Conservation (phyloP, 2,329 filamentous ascomycete genomes). For the Mariannaea elegans region DNA sequence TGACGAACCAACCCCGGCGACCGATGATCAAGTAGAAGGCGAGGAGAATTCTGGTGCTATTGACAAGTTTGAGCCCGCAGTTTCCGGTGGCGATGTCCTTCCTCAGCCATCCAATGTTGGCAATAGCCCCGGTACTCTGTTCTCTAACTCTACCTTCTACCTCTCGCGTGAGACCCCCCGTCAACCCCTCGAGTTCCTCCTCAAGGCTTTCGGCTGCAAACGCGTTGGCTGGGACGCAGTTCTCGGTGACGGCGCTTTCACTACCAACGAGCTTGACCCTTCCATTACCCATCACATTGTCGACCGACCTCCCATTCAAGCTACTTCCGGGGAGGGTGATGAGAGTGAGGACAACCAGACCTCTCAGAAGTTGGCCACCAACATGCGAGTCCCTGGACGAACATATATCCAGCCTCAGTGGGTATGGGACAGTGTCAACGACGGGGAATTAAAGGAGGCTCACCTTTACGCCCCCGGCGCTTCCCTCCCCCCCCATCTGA, state of each 20-base stretch:
- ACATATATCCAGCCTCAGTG: slow-evolving; percentile 97
- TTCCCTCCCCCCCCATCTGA: slow-evolving; percentile 90
- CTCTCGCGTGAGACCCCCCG: slow-evolving; percentile 93
- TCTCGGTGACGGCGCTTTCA: slow-evolving; percentile 91
- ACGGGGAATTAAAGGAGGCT: slow-evolving; percentile 84
- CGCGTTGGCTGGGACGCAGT: slow-evolving; percentile 94
- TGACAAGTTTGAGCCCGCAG: slow-evolving; percentile 90
- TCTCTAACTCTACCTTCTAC: slow-evolving; percentile 89
- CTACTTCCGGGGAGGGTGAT: slow-evolving; percentile 58
- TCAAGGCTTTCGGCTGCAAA: slow-evolving; percentile 95
- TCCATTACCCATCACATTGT: slow-evolving; percentile 96
- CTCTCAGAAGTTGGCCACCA: slow-evolving; percentile 64
- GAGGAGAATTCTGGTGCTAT: slow-evolving; percentile 70
- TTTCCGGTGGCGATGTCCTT: slow-evolving; percentile 84
- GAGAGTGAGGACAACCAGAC: slow-evolving; percentile 69
- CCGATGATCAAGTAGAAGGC: slow-evolving; percentile 53
- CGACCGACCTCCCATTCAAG: slow-evolving; percentile 82
- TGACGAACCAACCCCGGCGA: slow-evolving; percentile 50
- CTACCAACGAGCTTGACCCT: slow-evolving; percentile 85
- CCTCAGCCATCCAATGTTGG: slow-evolving; percentile 77
- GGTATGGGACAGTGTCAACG: slow-evolving; percentile 98
- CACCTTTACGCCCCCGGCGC: slow-evolving; percentile 92
- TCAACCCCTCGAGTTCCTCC: slow-evolving; percentile 89
- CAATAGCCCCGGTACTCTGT: slow-evolving; percentile 77
- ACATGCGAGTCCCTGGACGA: slow-evolving; percentile 86